These are phyloP conservation scores for Entomortierella parvispora DNA, from an alignment of 192 early-diverging fungal genomes.

Conservation along the genomic window DNA sequence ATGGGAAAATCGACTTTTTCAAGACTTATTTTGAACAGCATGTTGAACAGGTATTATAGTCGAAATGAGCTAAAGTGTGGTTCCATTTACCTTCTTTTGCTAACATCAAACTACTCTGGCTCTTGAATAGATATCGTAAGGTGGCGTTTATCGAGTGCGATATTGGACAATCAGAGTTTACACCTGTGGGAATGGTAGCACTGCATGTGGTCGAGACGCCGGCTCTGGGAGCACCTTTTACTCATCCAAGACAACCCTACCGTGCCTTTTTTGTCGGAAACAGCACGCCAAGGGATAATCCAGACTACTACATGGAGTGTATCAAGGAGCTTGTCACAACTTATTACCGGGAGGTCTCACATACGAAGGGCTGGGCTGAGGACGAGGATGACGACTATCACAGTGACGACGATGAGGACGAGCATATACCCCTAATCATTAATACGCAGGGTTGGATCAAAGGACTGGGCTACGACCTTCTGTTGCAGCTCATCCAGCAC, in stretches of 20 bases:
- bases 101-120: background rate
- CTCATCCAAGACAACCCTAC: slow-evolving; percentile 71
- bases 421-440: slow-evolving; percentile 83
- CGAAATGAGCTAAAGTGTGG: background rate
- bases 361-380: slow-evolving; percentile 27
- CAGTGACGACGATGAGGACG: slow-evolving; percentile 44
- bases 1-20: slow-evolving; percentile 93
- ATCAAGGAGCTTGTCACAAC: slow-evolving; percentile 68
- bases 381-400: slow-evolving; percentile 25
- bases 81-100: background rate
- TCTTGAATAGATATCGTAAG: slow-evolving; percentile 60
- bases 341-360: slow-evolving; percentile 63
- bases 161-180: slow-evolving; percentile 91
- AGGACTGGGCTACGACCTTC: slow-evolving; percentile 87
- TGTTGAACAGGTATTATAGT: slow-evolving; percentile 70
- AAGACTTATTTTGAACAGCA: slow-evolving; percentile 78
- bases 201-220: slow-evolving; percentile 78
- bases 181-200: slow-evolving; percentile 81
- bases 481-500: slow-evolving; percentile 70
- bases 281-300: slow-evolving; percentile 79
- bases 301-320: slow-evolving; percentile 82
- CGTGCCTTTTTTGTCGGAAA: slow-evolving; percentile 81
- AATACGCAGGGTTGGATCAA: slow-evolving; percentile 97
- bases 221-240: slow-evolving; percentile 87
- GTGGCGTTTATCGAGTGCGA: slow-evolving; percentile 93